These are phyloP conservation scores for Podospora anserina DNA, from an alignment of 495 filamentous ascomycete species.

Conservation along the genomic window DNA sequence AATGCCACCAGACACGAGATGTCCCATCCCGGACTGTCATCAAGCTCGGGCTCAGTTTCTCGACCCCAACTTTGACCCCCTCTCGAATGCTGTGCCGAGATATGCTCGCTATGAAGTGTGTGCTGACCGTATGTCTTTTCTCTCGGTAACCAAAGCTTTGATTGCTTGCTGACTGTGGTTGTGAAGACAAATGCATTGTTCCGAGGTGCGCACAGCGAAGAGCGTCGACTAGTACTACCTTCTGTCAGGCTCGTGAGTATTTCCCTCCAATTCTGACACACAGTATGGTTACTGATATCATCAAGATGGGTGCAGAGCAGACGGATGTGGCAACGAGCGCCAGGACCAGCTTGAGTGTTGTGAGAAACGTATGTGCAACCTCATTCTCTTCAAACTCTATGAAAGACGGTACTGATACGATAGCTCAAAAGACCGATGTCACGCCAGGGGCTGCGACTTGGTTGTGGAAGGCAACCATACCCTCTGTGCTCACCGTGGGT, in stretches of 20 bases:
- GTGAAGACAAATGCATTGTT: conserved; percentile 29
- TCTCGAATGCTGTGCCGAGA: conserved; percentile 16
- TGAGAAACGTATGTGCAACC: conserved; percentile 19
- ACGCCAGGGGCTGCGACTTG: conserved; percentile 22
- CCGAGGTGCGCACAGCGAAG: conserved; percentile 19
- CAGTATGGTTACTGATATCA: not conserved
- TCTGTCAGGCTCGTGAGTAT: conserved; percentile 24
- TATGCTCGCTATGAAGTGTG: conserved; percentile 29
- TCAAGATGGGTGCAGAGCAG: conserved; percentile 25
- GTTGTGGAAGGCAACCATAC: conserved; percentile 21
- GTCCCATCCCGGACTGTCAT: conserved; percentile 24
- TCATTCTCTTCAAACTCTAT: not conserved
- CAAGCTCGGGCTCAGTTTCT: conserved; percentile 28
- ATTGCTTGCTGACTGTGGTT: conserved; percentile 2
- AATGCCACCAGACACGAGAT: conserved; percentile 20
- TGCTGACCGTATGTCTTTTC: conserved; percentile 24
- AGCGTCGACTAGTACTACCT: conserved; percentile 6
- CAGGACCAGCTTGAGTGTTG: conserved; percentile 28
- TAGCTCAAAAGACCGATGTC: conserved; percentile 22
- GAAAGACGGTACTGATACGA: not conserved
- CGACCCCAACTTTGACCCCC: conserved; percentile 23
- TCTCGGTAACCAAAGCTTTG: not conserved
- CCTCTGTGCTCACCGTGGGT: conserved; percentile 29
- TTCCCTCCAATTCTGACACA: not conserved
- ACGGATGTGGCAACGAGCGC: conserved; percentile 22